Evolutionary conservation across 2,329 filamentous ascomycete genomes (phyloP), one percentile per base, ranked within the genome.

Genomic region (Cercospora beticola): DNA sequence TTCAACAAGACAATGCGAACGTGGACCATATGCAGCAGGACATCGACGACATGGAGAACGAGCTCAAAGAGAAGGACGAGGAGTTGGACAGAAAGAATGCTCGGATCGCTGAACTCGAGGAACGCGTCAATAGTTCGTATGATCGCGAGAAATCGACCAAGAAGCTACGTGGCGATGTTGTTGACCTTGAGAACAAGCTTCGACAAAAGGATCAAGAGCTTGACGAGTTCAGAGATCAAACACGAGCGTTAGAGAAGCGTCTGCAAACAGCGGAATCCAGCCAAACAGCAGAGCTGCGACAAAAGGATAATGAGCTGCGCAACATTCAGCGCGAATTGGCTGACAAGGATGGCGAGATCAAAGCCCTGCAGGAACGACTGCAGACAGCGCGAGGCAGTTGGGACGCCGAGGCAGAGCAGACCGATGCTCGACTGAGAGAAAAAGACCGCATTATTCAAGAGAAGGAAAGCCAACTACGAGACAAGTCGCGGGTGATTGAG

Each of bases 401-500:
- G 78, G 78, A 80, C 46, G 75, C 75, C 3, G 78, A 80, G 64
- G 76, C 77, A 5, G 77, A 78, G 58, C 73, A 78, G 68, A 79
- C 76, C 12, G 79, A 80, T 67, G 73, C 76, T 16, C 76, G 78
- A 14, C 62, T 80, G 61, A 76, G 78, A 58, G 78, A 78, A 64
- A 80, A 80, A 70, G 78, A 79, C 57, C 65, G 67, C n/a, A 43
- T 74, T 7, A 86, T 97, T 12, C 87, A 87, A 40, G 92, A 96
- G 74, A 82, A 94, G 5, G 91, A 96, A 78, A 87, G 88, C 4
- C 89, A 92, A 8, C 78, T 94, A 12, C 87, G 91, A 52, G 90
- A 92, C 70, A 94, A 93, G 76, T 90, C 94, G 67, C 87, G 89
- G 2, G 78, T 88, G 1, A 86, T 96, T 43, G 89, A 90, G 60